These are phyloP conservation scores for Fagopyrum tataricum DNA, from an alignment of 148 eudicot species.

Conservation along the genomic window DNA sequence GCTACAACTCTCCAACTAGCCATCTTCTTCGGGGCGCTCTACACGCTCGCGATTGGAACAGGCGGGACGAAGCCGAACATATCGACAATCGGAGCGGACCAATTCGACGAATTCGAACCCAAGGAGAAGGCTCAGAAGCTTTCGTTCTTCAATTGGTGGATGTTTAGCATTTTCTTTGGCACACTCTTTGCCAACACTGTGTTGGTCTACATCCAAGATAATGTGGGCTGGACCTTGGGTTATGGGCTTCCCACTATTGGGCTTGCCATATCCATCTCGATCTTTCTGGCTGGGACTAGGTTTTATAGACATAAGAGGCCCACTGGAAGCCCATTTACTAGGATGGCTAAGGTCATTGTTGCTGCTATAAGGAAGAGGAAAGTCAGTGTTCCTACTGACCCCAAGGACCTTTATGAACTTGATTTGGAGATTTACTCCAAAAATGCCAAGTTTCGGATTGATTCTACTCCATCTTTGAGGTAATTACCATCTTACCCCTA, in stretches of 20 bases:
- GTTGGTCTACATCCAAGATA: slow-evolving; percentile 73
- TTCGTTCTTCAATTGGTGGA: slow-evolving; percentile 92
- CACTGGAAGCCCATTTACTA: slow-evolving; percentile 61
- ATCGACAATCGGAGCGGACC: slow-evolving; percentile 79
- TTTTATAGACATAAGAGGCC: slow-evolving; percentile 63
- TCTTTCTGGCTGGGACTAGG: slow-evolving; percentile 55
- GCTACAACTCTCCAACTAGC: slow-evolving; percentile 53
- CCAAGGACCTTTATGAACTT: slow-evolving; percentile 59
- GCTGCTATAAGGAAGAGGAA: slow-evolving; percentile 53
- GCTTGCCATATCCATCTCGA: slow-evolving; percentile 46
- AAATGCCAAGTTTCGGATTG: slow-evolving; percentile 47
- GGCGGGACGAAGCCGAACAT: slow-evolving; percentile 90
- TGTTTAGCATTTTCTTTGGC: slow-evolving; percentile 77
- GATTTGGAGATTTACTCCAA: slow-evolving; percentile 46
- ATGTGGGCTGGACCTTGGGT: slow-evolving; percentile 80
- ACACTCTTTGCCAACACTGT: slow-evolving; percentile 76
- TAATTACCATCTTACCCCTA: not conserved
- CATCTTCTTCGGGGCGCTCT: slow-evolving; percentile 64
- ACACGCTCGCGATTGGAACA: slow-evolving; percentile 64
- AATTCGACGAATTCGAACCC: slow-evolving; percentile 69
- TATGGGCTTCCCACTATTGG: slow-evolving; percentile 72
- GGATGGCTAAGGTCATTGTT: slow-evolving; percentile 66
- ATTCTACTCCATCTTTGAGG: slow-evolving; percentile 55
- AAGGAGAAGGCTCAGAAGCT: slow-evolving; percentile 65
- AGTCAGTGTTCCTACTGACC: slow-evolving; percentile 36